A percentile compares a stretch with the other conserved stretches of the same genome.
These are phyloP conservation scores for Apiosordaria backusii DNA, from an alignment of 495 filamentous ascomycete species.

Conservation along the genomic window DNA sequence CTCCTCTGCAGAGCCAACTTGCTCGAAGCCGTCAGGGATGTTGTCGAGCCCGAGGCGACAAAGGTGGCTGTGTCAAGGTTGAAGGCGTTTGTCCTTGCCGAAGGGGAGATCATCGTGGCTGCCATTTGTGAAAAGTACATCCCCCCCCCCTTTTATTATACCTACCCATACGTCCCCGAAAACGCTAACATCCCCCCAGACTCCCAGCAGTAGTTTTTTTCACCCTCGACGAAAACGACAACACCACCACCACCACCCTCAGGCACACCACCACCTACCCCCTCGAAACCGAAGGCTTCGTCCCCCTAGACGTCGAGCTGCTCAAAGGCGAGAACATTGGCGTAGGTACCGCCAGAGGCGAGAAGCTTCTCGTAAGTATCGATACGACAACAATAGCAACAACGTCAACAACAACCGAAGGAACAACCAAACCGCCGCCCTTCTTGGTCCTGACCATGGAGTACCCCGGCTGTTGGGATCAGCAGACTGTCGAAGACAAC, in stretches of 20 bases:
- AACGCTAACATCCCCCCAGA: slow-evolving; percentile 41
- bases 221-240: slow-evolving; percentile 40
- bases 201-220: slow-evolving; percentile 61
- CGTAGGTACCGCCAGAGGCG: too few relatives aligned
- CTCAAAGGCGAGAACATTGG: too few relatives aligned
- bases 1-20: slow-evolving; percentile 54
- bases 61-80: slow-evolving; percentile 54
- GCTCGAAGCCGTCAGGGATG: slow-evolving; percentile 34
- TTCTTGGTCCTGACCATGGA: slow-evolving; percentile 22
- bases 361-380: slow-evolving; percentile 51
- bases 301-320: slow-evolving; percentile 55
- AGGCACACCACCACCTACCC: slow-evolving; percentile 44
- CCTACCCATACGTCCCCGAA: not conserved
- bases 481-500: slow-evolving; percentile 3
- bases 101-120: slow-evolving; percentile 39
- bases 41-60: slow-evolving; percentile 26
- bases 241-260: too few relatives aligned
- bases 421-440: slow-evolving; percentile 9
- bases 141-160: not conserved
- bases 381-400: slow-evolving; percentile 44
- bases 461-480: slow-evolving; percentile 2
- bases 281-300: slow-evolving; percentile 56
- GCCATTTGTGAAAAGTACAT: slow-evolving; percentile 68
- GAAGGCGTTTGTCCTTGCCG: slow-evolving; percentile 24
- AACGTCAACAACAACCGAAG: slow-evolving; percentile 26